A percentile compares a stretch with the other conserved stretches of the same genome.
Evolutionary conservation across 352 stramenopile species (phyloP).

Genomic region (Thalassiosira oceanica): DNA sequence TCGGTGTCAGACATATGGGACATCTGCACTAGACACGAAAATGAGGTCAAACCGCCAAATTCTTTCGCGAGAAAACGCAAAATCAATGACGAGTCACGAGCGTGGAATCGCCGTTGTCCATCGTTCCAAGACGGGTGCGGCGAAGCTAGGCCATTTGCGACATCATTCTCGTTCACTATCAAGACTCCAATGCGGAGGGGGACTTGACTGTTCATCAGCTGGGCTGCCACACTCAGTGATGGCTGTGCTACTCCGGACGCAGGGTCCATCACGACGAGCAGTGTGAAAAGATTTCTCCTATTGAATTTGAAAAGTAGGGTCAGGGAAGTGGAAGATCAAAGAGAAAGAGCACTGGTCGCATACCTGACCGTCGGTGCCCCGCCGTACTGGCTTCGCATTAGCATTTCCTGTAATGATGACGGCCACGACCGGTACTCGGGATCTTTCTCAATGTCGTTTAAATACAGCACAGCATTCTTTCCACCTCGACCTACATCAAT

Average conservation of each 20-base stretch:
- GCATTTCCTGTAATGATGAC: slow-evolving; percentile 53
- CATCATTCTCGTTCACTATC: slow-evolving; percentile 62
- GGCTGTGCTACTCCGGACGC: slow-evolving; percentile 15
- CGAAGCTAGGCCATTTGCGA: slow-evolving; percentile 21
- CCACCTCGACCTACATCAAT: slow-evolving; percentile 74
- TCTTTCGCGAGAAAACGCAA: slow-evolving; percentile 35
- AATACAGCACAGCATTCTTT: slow-evolving; percentile 67
- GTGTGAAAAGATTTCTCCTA: slow-evolving; percentile 82
- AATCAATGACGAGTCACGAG: slow-evolving; percentile 33
- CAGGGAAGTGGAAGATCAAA: too few species aligned
- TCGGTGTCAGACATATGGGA: slow-evolving; percentile 1
- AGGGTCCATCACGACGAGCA: slow-evolving; percentile 69
- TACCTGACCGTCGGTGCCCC: slow-evolving; percentile 58
- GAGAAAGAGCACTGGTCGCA: too few species aligned
- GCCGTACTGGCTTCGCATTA: slow-evolving; percentile 73
- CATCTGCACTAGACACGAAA: slow-evolving; percentile 32
- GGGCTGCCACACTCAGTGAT: slow-evolving; percentile 22
- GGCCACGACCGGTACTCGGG: slow-evolving; percentile 60
- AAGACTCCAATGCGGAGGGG: slow-evolving; percentile 61
- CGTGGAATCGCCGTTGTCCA: slow-evolving; percentile 25
- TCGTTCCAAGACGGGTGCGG: slow-evolving; percentile 10
- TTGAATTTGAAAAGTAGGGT: too few species aligned
- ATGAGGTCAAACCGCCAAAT: slow-evolving; percentile 38
- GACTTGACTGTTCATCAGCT: slow-evolving; percentile 63
- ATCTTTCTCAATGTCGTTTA: slow-evolving; percentile 81